Percentiles rank a stretch among this genome's conserved stretches.
Evolutionary conservation across 2,329 filamentous ascomycete species (phyloP).

Genomic region (Pseudogymnoascus sp.): DNA sequence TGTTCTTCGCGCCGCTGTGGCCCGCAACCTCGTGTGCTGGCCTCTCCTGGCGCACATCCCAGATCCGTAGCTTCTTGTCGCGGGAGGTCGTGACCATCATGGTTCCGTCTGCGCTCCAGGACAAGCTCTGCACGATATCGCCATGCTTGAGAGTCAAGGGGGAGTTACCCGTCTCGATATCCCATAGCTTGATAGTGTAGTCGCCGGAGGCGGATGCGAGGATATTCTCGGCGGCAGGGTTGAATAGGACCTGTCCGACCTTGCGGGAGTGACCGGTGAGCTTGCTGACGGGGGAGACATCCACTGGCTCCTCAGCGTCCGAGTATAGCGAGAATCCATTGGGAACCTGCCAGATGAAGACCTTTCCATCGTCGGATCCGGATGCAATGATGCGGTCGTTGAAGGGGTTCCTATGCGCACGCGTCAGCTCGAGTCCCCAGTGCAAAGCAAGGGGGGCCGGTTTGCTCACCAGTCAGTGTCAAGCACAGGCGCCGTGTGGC

Average conservation of each 20-base stretch:
- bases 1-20: constrained; percentile 94
- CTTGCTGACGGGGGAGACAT: constrained; percentile 74
- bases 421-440: constrained; percentile 15
- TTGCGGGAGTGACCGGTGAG: constrained; percentile 89
- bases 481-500: constrained; percentile 89
- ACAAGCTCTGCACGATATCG: constrained; percentile 90
- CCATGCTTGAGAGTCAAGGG: constrained; percentile 72
- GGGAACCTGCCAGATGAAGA: constrained; percentile 94
- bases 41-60: constrained; percentile 92
- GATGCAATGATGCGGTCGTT: constrained; percentile 90
- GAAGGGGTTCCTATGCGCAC: constrained; percentile 72
- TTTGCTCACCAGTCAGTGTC: constrained; percentile 83
- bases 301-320: constrained; percentile 74
- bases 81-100: constrained; percentile 86
- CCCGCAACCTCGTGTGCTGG: constrained; percentile 76
- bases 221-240: constrained; percentile 90
- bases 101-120: constrained; percentile 86
- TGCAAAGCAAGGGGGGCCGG: constrained; percentile 7
- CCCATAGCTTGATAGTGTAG: constrained; percentile 93
- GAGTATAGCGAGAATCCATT: constrained; percentile 76
- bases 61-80: constrained; percentile 96
- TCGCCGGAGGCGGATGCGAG: constrained; percentile 93
- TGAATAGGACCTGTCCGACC: constrained; percentile 96
- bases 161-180: constrained; percentile 69
- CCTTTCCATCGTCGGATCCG: constrained; percentile 91